Conservation (phyloP, 2,329 filamentous ascomycete species). For the Hirsutella thompsonii region DNA sequence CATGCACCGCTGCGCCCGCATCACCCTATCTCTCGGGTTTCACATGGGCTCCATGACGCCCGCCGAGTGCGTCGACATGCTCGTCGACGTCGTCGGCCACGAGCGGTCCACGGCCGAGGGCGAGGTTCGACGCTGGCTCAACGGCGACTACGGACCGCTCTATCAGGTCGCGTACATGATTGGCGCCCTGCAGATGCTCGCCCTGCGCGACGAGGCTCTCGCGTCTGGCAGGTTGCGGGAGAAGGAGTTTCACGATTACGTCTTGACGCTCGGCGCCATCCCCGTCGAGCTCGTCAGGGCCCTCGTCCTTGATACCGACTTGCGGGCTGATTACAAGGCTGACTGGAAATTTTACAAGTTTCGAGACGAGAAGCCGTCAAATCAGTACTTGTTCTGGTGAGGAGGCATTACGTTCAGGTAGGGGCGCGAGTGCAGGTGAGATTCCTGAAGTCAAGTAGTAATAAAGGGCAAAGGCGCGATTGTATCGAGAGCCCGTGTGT, state of each 20-base stretch:
- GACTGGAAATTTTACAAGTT: conserved; percentile 35
- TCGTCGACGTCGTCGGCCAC: conserved; percentile 44
- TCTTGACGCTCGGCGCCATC: conserved; percentile 38
- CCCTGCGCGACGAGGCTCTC: conserved; percentile 35
- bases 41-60: conserved; percentile 41
- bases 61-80: conserved; percentile 40
- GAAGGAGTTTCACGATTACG: conserved; percentile 41
- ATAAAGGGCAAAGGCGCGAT: too few species aligned
- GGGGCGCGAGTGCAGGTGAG: too few species aligned
- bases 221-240: conserved; percentile 23
- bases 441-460: too few species aligned
- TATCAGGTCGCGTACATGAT: conserved; percentile 50
- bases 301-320: conserved; percentile 25
- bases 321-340: conserved; percentile 29
- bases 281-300: conserved; percentile 41
- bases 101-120: conserved; percentile 47
- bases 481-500: too few species aligned
- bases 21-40: conserved; percentile 44
- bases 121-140: conserved; percentile 43
- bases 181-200: conserved; percentile 42
- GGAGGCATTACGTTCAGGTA: too few species aligned
- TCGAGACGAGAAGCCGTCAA: not conserved
- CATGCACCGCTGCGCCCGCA: conserved; percentile 48
- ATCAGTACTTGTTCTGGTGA: not conserved
- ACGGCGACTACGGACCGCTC: conserved; percentile 41